These are phyloP conservation scores for Trichoderma asperellum DNA, from an alignment of 2,329 filamentous ascomycete species.

Conservation along the genomic window DNA sequence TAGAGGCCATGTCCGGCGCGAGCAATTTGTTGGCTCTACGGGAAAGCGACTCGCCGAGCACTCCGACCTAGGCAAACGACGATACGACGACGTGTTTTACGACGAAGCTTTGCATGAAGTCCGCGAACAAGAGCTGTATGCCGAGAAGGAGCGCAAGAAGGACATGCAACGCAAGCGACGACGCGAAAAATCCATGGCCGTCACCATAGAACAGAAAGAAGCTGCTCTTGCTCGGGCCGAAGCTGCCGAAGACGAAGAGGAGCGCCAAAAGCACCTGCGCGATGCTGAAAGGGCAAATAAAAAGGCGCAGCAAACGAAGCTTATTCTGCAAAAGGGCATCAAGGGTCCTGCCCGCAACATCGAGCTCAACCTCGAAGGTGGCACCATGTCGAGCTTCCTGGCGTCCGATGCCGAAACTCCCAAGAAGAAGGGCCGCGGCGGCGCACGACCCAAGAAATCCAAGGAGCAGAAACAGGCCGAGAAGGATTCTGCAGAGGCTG, in stretches of 20 bases:
- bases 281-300: slow-evolving; percentile 90
- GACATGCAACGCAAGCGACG: slow-evolving; percentile 98
- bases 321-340: slow-evolving; percentile 83
- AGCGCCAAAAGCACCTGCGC: slow-evolving; percentile 77
- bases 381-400: slow-evolving; percentile 83
- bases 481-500: slow-evolving; percentile 81
- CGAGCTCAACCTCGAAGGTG: slow-evolving; percentile 81
- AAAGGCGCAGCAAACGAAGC: slow-evolving; percentile 88
- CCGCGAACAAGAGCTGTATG: slow-evolving; percentile 83
- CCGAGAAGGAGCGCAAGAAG: slow-evolving; percentile 99
- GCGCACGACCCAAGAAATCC: slow-evolving; percentile 83
- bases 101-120: slow-evolving; percentile 83
- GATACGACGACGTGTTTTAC: slow-evolving; percentile 77
- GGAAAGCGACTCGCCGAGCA: slow-evolving; percentile 69
- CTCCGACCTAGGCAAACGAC: slow-evolving; percentile 70
- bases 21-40: slow-evolving; percentile 62
- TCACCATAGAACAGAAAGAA: slow-evolving; percentile 89
- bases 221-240: slow-evolving; percentile 77
- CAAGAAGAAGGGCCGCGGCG: slow-evolving; percentile 61
- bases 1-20: slow-evolving; percentile 65
- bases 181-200: slow-evolving; percentile 92
- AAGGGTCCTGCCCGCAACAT: slow-evolving; percentile 73
- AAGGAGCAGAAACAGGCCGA: slow-evolving; percentile 84
- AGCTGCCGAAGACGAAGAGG: slow-evolving; percentile 78
- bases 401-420: slow-evolving; percentile 62